These are phyloP conservation scores for Colletotrichum liriopes DNA, from an alignment of 2,329 filamentous ascomycete genomes.

Conservation along the genomic window DNA sequence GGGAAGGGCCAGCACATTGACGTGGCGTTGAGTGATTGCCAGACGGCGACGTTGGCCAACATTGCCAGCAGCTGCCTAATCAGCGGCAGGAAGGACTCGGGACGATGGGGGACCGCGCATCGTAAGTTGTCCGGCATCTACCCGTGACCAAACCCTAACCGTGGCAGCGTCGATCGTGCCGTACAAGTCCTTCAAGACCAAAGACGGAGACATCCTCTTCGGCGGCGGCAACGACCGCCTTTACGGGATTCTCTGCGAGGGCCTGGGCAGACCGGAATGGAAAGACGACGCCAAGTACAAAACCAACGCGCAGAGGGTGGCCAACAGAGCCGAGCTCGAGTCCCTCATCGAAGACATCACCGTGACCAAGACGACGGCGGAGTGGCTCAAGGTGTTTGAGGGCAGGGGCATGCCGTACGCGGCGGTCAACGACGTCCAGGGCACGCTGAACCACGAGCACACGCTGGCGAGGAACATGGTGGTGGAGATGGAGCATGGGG, in stretches of 20 bases:
- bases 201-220: slow-evolving; percentile 79
- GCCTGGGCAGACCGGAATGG: slow-evolving; percentile 72
- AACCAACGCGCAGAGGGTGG: slow-evolving; percentile 75
- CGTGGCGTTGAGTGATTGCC: slow-evolving; percentile 91
- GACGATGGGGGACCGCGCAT: slow-evolving; percentile 96
- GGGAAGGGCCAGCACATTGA: slow-evolving; percentile 94
- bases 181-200: slow-evolving; percentile 87
- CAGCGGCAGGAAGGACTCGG: slow-evolving; percentile 88
- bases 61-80: slow-evolving; percentile 94
- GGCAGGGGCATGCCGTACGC: slow-evolving; percentile 93
- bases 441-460: slow-evolving; percentile 87
- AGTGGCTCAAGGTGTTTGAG: slow-evolving; percentile 91
- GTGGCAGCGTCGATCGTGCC: slow-evolving; percentile 91
- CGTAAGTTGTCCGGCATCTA: slow-evolving; percentile 67
- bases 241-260: slow-evolving; percentile 76
- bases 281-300: slow-evolving; percentile 71
- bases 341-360: slow-evolving; percentile 83
- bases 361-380: slow-evolving; percentile 81
- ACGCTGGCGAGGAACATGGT: slow-evolving; percentile 92
- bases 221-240: slow-evolving; percentile 82
- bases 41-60: slow-evolving; percentile 94
- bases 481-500: slow-evolving; percentile 84
- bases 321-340: slow-evolving; percentile 84
- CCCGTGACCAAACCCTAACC: too few species aligned
- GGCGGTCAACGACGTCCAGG: slow-evolving; percentile 93